Base-by-base conservation (phyloP, 768 basidiomycete genomes). In the Amanita exitialis region DNA sequence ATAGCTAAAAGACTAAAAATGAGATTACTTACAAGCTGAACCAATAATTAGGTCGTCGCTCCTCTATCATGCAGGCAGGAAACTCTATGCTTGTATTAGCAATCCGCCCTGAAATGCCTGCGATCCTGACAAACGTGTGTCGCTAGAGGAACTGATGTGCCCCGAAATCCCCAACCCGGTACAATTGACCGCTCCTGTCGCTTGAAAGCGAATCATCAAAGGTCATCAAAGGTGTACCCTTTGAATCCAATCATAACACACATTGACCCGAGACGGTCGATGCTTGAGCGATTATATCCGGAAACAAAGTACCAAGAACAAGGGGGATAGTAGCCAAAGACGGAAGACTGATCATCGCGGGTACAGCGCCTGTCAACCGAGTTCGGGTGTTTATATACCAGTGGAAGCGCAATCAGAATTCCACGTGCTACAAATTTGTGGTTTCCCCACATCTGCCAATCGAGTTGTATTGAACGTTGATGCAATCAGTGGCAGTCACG, bases 21-120 rank as follows among this genome's bases (percentile, higher is more conserved):
- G 16, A 37, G 1, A 32, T 13, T 36, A 28, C 73, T 52, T 56
- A 79, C 76, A 79, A 80, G 61, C 74, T 75, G 58, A 80, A 81
- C 78, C 78, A 80, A 59, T 70, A 78, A 53, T 74, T 74, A 1
- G 63, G 63, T 28, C 1, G 13, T 4, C 6, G 15, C 7, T 28
- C 28, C 9, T 25, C 2, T 9, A 16, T 10, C 8, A 10, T 2
- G 41, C 41, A 42, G 23, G n/a, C 30, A 12, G 43, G 15, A 28
- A 27, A 30, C 16, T 44, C 43, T 32, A n/a, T 9, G 28, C 3
- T 27, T 6, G 25, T 8, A n/a, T 44, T 9, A 44, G 27, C 13
- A 16, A 9, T 8, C 25, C 10, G 23, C 23, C 23, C 20, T 8
- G 20, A 1, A 9, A 25, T 23, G 21, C 23, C 9, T 12, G 21